Conservation (phyloP, 148 eudicot species). For the Oxyria digyna region DNA sequence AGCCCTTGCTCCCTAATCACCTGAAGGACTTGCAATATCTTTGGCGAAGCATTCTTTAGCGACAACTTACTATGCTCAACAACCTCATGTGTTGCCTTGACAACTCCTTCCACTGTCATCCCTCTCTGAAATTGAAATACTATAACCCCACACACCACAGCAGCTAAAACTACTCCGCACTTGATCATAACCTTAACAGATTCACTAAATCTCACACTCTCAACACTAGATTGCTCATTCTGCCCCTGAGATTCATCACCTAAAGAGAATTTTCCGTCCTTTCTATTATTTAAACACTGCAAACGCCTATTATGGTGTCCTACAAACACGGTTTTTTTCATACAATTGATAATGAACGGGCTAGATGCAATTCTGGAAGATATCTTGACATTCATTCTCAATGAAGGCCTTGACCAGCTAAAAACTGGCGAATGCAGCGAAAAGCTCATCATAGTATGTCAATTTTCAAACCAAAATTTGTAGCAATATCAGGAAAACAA, state of each 20-base stretch:
- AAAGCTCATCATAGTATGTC: constrained; percentile 11
- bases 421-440: constrained; percentile 15
- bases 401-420: constrained; percentile 12
- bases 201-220: constrained; percentile 12
- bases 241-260: constrained; percentile 1
- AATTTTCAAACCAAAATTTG: neutral
- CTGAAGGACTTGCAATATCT: constrained; percentile 55
- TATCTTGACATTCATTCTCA: constrained; percentile 13
- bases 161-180: constrained; percentile 35
- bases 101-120: constrained; percentile 40
- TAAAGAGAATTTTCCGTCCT: constrained; percentile 7
- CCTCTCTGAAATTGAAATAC: constrained; percentile 41
- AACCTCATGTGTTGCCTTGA: constrained; percentile 38
- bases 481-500: neutral
- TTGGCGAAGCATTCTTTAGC: constrained; percentile 60
- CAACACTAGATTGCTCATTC: constrained; percentile 1
- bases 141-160: constrained; percentile 39
- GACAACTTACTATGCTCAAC: constrained; percentile 34
- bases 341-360: neutral
- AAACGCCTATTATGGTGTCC: constrained; percentile 12
- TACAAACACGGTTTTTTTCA: constrained; percentile 9
- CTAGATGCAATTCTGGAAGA: constrained; percentile 2
- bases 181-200: constrained; percentile 28
- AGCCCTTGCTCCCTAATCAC: constrained; percentile 81
- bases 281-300: constrained; percentile 20